These are phyloP conservation scores for Hypoxylon cercidicola DNA, from an alignment of 495 filamentous ascomycete genomes.

Conservation along the genomic window DNA sequence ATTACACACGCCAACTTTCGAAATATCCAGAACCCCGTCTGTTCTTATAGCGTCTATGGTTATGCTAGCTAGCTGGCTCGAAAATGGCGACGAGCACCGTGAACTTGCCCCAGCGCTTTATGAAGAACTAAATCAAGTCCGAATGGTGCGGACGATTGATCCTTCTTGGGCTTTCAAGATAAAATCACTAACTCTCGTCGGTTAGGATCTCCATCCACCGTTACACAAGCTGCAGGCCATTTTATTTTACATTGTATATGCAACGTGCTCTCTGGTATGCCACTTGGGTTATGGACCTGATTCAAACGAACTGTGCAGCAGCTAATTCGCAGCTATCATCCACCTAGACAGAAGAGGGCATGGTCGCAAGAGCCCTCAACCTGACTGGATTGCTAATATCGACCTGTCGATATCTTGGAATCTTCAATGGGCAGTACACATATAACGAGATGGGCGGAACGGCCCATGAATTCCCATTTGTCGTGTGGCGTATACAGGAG, in stretches of 20 bases:
- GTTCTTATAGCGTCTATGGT: slow-evolving; percentile 42
- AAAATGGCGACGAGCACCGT: slow-evolving; percentile 35
- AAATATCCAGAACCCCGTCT: slow-evolving; percentile 29
- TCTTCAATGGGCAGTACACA: slow-evolving; percentile 47
- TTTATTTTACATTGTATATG: slow-evolving; percentile 44
- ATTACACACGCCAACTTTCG: slow-evolving; percentile 47
- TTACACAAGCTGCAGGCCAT: slow-evolving; percentile 44
- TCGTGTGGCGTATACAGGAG: slow-evolving; percentile 47
- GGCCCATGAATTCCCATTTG: slow-evolving; percentile 22
- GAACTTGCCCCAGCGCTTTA: slow-evolving; percentile 42
- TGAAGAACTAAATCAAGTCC: slow-evolving; percentile 33
- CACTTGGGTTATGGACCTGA: not conserved
- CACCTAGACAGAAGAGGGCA: slow-evolving; percentile 41
- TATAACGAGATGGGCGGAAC: slow-evolving; percentile 34
- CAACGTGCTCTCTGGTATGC: slow-evolving; percentile 40
- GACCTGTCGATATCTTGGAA: slow-evolving; percentile 44
- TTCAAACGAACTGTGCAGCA: not conserved
- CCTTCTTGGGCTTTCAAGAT: not conserved
- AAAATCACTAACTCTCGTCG: slow-evolving; percentile 14
- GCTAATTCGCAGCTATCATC: slow-evolving; percentile 8
- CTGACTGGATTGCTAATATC: slow-evolving; percentile 41
- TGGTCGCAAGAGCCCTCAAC: slow-evolving; percentile 44
- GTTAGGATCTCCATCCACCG: slow-evolving; percentile 35
- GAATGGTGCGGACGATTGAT: slow-evolving; percentile 25
- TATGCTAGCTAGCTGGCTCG: slow-evolving; percentile 47